These are phyloP conservation scores for Lactifluus subvellereus DNA, from an alignment of 768 basidiomycete species.

Conservation along the genomic window DNA sequence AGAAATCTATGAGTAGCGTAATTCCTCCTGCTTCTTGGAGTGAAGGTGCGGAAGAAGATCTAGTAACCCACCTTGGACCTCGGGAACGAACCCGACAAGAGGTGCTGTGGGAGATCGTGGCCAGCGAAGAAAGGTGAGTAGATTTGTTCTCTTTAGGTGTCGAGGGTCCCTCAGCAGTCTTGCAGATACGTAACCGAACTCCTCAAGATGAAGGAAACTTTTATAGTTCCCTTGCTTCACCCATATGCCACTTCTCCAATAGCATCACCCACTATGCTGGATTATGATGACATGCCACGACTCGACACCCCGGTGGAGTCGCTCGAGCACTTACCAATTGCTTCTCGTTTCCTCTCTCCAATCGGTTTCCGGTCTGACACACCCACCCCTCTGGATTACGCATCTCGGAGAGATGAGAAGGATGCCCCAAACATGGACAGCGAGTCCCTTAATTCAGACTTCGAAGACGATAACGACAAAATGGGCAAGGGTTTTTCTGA, in stretches of 20 bases:
- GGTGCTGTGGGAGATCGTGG: constrained; percentile 94
- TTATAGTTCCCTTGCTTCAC: constrained; percentile 85
- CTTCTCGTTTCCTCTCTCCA: constrained; percentile 86
- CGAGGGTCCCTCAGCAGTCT: constrained; percentile 4
- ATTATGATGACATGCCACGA: constrained; percentile 63
- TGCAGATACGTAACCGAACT: constrained; percentile 88
- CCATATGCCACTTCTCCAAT: constrained; percentile 61
- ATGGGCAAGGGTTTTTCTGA: constrained; percentile 41
- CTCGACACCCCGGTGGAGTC: constrained; percentile 65
- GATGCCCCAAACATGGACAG: constrained; percentile 61
- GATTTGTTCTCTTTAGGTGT: constrained; percentile 20
- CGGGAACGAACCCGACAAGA: constrained; percentile 94
- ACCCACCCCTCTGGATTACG: constrained; percentile 31
- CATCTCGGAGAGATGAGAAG: constrained; percentile 39
- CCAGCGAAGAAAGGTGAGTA: constrained; percentile 85
- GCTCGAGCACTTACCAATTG: constrained; percentile 75
- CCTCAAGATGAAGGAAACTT: constrained; percentile 87
- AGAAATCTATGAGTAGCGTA: constrained; percentile 66
- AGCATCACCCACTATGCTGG: constrained; percentile 52
- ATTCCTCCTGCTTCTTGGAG: constrained; percentile 84
- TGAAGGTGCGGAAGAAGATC: constrained; percentile 89
- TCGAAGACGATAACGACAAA: constrained; percentile 55
- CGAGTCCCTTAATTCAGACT: constrained; percentile 67
- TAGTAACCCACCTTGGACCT: constrained; percentile 88
- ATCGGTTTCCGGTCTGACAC: constrained; percentile 43